A percentile compares a stretch with the other conserved stretches of the same genome.
Conservation (phyloP, 768 basidiomycete species). For the Hortiboletus flavorubellus region DNA sequence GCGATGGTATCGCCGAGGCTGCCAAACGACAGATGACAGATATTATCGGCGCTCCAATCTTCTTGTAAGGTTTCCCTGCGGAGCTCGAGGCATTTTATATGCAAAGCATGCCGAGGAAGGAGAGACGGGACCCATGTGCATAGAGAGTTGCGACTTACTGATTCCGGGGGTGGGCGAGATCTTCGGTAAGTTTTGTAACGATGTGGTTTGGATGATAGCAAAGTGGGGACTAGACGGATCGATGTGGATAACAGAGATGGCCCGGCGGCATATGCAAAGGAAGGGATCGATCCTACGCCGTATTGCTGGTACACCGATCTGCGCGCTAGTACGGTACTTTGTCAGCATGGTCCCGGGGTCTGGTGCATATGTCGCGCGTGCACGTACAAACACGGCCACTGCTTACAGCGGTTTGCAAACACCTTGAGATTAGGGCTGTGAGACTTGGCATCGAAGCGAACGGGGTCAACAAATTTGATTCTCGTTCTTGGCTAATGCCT, state of each 20-base stretch:
- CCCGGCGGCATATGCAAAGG: conserved; percentile 85
- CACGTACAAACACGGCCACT: not conserved
- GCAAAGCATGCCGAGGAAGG: conserved; percentile 70
- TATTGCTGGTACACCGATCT: conserved; percentile 99
- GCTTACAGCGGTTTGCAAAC: too few species aligned
- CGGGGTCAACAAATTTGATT: too few species aligned
- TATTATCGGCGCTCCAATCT: conserved; percentile 86
- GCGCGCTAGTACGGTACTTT: conserved; percentile 97
- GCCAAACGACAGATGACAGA: conserved; percentile 99
- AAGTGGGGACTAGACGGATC: conserved; percentile 56
- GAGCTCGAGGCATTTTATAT: conserved; percentile 98
- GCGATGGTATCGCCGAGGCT: conserved; percentile 97
- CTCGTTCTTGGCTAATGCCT: too few species aligned
- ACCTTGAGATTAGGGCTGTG: too few species aligned
- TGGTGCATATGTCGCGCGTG: conserved; percentile 34
- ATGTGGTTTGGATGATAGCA: not conserved
- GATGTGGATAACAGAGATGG: conserved; percentile 90
- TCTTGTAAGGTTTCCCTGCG: conserved; percentile 91
- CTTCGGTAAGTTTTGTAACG: conserved; percentile 61
- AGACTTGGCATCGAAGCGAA: too few species aligned
- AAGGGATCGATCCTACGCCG: conserved; percentile 83
- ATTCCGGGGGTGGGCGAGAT: conserved; percentile 99
- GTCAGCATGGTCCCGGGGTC: conserved; percentile 69
- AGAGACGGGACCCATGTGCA: conserved; percentile 56
- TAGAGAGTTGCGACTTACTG: conserved; percentile 94